Evolutionary conservation across 129 eudicot species (phyloP).

Genomic region (Escallonia rubra): DNA sequence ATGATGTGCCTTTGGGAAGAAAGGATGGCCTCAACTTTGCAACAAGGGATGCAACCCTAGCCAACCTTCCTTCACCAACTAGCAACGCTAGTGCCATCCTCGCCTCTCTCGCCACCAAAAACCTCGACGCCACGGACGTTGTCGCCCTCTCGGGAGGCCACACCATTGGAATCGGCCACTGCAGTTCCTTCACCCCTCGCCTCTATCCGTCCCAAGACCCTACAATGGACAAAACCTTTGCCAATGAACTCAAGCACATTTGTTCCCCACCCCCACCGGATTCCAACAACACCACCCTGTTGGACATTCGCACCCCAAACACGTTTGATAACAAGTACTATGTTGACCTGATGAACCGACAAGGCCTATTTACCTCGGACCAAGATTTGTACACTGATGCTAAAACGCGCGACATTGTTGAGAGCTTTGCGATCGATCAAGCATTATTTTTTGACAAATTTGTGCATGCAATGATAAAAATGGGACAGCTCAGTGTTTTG

Average conservation of each 20-base stretch:
- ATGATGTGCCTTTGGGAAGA: slow-evolving; percentile 52
- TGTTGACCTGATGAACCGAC: slow-evolving; percentile 54
- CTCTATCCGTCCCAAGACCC: slow-evolving; percentile 56
- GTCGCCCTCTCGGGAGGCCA: slow-evolving; percentile 75
- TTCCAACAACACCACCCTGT: slow-evolving; percentile 33
- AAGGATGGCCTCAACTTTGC: slow-evolving; percentile 49
- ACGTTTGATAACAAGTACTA: slow-evolving; percentile 64
- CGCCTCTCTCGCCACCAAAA: slow-evolving; percentile 27
- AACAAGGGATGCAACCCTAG: slow-evolving; percentile 24
- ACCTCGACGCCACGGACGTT: slow-evolving; percentile 45
- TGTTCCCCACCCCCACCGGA: slow-evolving; percentile 37
- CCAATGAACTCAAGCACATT: slow-evolving; percentile 25
- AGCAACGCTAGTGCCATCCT: slow-evolving; percentile 38
- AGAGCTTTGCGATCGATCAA: slow-evolving; percentile 43
- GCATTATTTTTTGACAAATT: slow-evolving; percentile 48
- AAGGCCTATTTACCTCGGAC: slow-evolving; percentile 65
- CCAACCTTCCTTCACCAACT: slow-evolving; percentile 46
- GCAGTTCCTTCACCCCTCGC: slow-evolving; percentile 40
- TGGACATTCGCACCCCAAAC: slow-evolving; percentile 57
- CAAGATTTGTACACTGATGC: slow-evolving; percentile 53
- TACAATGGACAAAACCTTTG: slow-evolving; percentile 45
- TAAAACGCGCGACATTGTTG: slow-evolving; percentile 42
- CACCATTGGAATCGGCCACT: slow-evolving; percentile 58
- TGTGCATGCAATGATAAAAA: slow-evolving; percentile 53
- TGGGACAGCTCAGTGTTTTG: slow-evolving; percentile 58